Conservation (phyloP, 2,329 filamentous ascomycete species). For the Thelonectria rubi region DNA sequence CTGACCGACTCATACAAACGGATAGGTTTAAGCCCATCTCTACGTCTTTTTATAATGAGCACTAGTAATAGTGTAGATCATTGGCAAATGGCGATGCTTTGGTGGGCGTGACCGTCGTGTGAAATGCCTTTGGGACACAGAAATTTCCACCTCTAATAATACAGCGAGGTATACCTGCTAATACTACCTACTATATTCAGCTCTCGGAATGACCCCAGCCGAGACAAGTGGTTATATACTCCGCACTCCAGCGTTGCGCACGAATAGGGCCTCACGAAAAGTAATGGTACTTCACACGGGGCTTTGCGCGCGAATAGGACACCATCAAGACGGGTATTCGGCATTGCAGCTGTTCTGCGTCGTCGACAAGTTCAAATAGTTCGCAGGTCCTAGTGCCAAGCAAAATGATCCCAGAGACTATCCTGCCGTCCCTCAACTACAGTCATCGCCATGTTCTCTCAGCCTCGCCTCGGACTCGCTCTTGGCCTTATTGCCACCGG, state of each 20-base stretch:
- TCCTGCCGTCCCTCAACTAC: not conserved
- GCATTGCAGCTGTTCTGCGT: not conserved
- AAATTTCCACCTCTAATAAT: constrained; percentile 9
- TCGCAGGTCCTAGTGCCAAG: not conserved
- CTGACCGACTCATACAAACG: no score
- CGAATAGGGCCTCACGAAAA: constrained; percentile 1
- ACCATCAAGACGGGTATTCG: not conserved
- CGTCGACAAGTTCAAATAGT: not conserved
- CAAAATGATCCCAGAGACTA: not conserved
- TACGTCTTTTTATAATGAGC: no score
- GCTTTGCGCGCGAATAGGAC: constrained; percentile 9
- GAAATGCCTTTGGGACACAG: no score
- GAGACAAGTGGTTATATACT: constrained; percentile 3
- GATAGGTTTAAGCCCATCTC: no score
- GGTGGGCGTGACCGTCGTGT: no score
- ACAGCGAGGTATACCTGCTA: not conserved
- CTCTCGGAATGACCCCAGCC: constrained; percentile 9
- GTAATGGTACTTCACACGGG: not conserved
- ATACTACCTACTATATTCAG: constrained; percentile 19
- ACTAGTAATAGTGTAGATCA: no score
- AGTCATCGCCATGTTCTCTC: constrained; percentile 3
- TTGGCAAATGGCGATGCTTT: no score
- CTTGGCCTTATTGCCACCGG: constrained; percentile 15
- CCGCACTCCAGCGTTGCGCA: constrained; percentile 6
- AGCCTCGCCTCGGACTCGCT: constrained; percentile 29